Evolutionary conservation across 257 asterid species (phyloP).

Genomic region (Haberlea rhodopensis): DNA sequence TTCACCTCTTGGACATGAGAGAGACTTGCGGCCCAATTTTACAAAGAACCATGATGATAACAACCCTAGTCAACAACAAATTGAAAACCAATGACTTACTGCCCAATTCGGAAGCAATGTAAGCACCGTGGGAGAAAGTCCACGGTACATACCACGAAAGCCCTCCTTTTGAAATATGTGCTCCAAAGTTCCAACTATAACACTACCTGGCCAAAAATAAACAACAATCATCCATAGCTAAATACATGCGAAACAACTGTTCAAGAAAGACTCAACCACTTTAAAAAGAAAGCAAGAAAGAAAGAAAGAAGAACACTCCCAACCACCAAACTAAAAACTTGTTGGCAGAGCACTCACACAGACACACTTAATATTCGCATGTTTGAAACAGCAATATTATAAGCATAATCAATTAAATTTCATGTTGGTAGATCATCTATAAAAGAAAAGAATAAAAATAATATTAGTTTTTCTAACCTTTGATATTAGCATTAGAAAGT

Average conservation of each 20-base stretch:
- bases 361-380: slow-evolving; percentile 11
- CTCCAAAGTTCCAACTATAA: slow-evolving; percentile 81
- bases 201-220: no score
- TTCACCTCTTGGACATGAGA: slow-evolving; percentile 6
- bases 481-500: slow-evolving; percentile 57
- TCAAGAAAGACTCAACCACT: no score
- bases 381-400: slow-evolving; percentile 5
- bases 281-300: no score
- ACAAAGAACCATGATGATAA: neutral
- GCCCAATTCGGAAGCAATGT: slow-evolving; percentile 98
- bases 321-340: neutral
- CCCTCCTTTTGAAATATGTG: slow-evolving; percentile 73
- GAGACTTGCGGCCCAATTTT: slow-evolving; percentile 6
- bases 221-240: slow-evolving; percentile 28
- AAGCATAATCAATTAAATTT: neutral
- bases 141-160: no score
- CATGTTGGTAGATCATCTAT: neutral
- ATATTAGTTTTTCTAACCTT: slow-evolving; percentile 49
- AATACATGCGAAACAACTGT: slow-evolving; percentile 7
- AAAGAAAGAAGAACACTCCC: no score
- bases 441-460: no score
- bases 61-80: neutral
- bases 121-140: no score
- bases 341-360: no score
- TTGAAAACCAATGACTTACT: slow-evolving; percentile 39